Base-by-base conservation (phyloP, 2,329 filamentous ascomycete species). In the Colletotrichum brevisporum region DNA sequence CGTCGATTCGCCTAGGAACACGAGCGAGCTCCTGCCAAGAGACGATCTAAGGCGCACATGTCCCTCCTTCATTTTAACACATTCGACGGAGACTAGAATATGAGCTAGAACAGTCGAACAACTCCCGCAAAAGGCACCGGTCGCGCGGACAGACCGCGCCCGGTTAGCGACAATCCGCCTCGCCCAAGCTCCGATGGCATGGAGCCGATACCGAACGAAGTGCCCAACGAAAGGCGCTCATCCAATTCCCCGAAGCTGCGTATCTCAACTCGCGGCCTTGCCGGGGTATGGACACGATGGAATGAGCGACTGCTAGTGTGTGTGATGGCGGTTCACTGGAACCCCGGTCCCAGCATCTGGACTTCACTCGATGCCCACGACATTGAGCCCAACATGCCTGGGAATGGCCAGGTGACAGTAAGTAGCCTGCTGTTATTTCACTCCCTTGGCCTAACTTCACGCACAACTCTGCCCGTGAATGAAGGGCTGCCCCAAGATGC, bases 251-350 rank as follows among this genome's bases (percentile, higher is more conserved):
- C 5, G n/a, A n/a, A 60, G 15, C 47, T 26, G 51, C 51, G 31
- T 18, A 51, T 18, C 51, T 45, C 47, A 31, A 27, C 18, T 43
- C 27, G 21, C 31, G 21, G 27, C 31, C n/a, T 31, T 31, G 57
- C 24, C 57, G 24, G 24, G 57, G 27, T 31, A 24, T 43, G 16
- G 26, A 26, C 43, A 15, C 27, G 47, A 43, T 52, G 21, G 47
- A 50, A 51, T 21, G 12, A 41, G 52, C 18, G 36, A 26, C 57
- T 52, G 8, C 47, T 60, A 60, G 57, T 43, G 47, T 52, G 27
- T 60, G 47, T 60, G 18, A 60, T 26, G 47, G 36, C 48, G 51
- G 18, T 52, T 52, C 57, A n/a, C n/a, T 59, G 16, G 21, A 24
- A 18, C 56, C 52, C 16, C 16, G 15, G 27, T 39, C 52, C 26